Percentiles rank a stretch among this genome's conserved stretches.
Conservation (phyloP, 352 stramenopile species). For the Thraustochytrium striatum region DNA sequence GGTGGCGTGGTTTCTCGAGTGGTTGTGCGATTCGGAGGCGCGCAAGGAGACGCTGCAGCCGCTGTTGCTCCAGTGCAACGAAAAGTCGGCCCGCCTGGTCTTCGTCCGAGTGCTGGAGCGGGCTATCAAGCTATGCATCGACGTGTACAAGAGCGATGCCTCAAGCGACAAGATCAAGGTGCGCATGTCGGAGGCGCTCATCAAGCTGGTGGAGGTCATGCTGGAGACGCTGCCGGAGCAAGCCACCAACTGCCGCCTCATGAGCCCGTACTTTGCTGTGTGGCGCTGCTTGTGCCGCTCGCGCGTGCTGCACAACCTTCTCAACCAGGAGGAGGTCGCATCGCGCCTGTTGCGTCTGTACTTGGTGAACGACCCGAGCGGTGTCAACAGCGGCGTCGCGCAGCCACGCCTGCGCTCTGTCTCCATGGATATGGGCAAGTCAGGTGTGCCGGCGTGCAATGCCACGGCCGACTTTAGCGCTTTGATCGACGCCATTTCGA, state of each 20-base stretch:
- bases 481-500: conserved; percentile 1
- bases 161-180: not conserved
- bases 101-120: not conserved
- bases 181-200: not conserved
- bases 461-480: not conserved
- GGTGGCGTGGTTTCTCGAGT: conserved; percentile 7
- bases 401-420: not conserved
- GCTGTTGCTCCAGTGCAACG: conserved; percentile 6
- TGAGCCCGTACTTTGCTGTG: conserved; percentile 27
- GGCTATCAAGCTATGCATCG: not conserved
- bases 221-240: not conserved
- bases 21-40: not conserved
- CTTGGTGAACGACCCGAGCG: not conserved
- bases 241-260: not conserved
- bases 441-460: not conserved
- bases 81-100: not conserved
- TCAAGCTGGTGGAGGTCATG: conserved; percentile 23
- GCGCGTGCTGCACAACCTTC: not conserved
- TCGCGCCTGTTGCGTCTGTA: conserved; percentile 4
- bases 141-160: not conserved
- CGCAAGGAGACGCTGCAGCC: conserved; percentile 14
- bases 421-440: conserved; percentile 12
- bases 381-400: not conserved
- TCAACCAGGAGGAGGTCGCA: not conserved
- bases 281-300: not conserved